Evolutionary conservation across 495 filamentous ascomycete genomes (phyloP), one percentile per base, ranked within the genome.

Genomic region (Aspergillus haitiensis): DNA sequence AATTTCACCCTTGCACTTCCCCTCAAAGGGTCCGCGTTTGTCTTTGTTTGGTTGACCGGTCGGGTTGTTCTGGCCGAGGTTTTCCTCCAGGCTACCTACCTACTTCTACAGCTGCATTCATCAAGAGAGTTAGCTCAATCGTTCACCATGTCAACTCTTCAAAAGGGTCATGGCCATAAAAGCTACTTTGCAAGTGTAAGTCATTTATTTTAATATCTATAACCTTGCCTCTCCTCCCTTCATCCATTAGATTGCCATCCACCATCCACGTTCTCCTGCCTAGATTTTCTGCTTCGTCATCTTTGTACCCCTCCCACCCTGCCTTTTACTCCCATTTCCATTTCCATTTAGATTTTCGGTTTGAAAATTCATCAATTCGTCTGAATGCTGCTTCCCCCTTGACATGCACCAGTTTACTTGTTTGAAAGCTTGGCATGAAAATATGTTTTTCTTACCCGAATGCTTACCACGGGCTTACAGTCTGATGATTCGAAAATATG

Each of bases 401-500:
- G 3, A 7, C 32, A 15, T n/a, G 3, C 36, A 9, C 10, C 5
- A 11, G 13, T 16, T 6, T 32, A 39, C 33, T 18, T 3, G 13
- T n/a, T 31, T 11, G 12, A 51, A 51, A 18, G 48, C 48, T 51
- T 51, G 48, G 47, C 47, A 50, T 31, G 47, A n/a, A 33, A 27
- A 34, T 21, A 13, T 45, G 39, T 7, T 46, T 3, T 31, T 27
- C 40, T 46, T 46, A 54, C 16, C 34, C 34, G 32, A 47, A 49
- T 55, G 52, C 60, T 65, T 37, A 58, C 46, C 45, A 13, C 15
- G 48, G 5, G 18, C 15, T 58, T 78, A n/a, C 86, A 95, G 90
- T 90, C 89, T 61, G 94, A 97, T 77, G 91, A 97, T 66, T 92
- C 90, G 34, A 89, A 88, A 68, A 96, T 98, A 72, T 97, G 92